phyloP scores from a whole-genome alignment of 306 rosid genomes.

The Neltuma alba region DNA sequence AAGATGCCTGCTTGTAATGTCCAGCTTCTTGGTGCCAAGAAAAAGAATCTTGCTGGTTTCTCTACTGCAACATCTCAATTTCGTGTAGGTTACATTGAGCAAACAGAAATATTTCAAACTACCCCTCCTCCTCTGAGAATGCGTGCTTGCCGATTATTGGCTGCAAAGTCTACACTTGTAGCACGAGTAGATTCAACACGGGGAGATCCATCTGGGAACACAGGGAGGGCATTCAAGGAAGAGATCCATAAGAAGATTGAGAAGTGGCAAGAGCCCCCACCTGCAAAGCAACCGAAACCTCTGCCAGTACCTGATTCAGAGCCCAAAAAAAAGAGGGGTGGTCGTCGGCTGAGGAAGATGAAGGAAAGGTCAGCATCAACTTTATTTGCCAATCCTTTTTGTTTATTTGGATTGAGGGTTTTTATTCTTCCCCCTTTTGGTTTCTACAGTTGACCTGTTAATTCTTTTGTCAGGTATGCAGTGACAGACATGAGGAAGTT shows the following conservation, averaged over 20 bases:
- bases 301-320: constrained; percentile 98
- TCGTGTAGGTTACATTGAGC: constrained; percentile 91
- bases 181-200: constrained; percentile 90
- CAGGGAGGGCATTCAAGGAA: constrained; percentile 68
- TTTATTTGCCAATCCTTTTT: background rate
- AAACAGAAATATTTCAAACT: constrained; percentile 84
- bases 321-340: constrained; percentile 98
- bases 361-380: constrained; percentile 65
- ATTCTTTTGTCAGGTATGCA: constrained; percentile 66
- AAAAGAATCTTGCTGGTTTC: constrained; percentile 91
- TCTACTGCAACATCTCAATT: constrained; percentile 93
- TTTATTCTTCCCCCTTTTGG: background rate
- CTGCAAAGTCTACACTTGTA: constrained; percentile 90
- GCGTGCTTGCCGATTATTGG: constrained; percentile 89
- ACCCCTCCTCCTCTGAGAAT: constrained; percentile 86
- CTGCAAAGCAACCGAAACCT: constrained; percentile 94
- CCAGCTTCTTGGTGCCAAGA: constrained; percentile 98
- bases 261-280: constrained; percentile 99
- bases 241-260: constrained; percentile 89
- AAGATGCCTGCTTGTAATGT: constrained; percentile 99
- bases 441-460: constrained; percentile 9
- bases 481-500: constrained; percentile 94
- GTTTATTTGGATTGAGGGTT: background rate
- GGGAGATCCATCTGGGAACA: constrained; percentile 87
- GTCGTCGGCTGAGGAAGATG: constrained; percentile 88